Base-by-base conservation (phyloP, 2,329 filamentous ascomycete genomes). In the Taxawa tesnikishii region DNA sequence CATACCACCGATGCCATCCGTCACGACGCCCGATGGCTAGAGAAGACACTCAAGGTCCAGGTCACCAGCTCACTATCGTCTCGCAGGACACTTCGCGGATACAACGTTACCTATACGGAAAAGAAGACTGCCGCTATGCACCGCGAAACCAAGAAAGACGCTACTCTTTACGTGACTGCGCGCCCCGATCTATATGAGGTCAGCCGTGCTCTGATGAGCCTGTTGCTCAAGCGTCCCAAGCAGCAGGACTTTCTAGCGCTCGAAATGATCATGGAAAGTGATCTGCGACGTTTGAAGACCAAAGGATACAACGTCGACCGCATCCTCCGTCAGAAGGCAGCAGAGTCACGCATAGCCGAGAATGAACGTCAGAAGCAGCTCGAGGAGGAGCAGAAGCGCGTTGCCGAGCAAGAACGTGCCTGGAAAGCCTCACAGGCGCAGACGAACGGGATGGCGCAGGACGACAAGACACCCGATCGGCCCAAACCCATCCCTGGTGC, bases 291-390 rank as follows among this genome's bases (percentile, higher is more conserved):
- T 31, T 62, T 98, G 25, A 78, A 83, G 46, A 75, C 77, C 38
- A 83, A 90, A 41, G 90, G 90, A 2, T 96, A 94, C 64, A 96
- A 98, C 44, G 90, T 98, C 24, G 84, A 94, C 49, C 79, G 90
- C 30, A 96, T 98, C 40, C 67, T 98, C 14, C 75, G 83, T 23
- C 79, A 79, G 33, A 92, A 92, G 59, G 84, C 81, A 13, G 82
- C 83, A 3, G 85, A 96, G 54, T 83, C 83, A 5, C 74, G 83
- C 32, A 76, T 96, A 42, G 84, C 83, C 0, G 87, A 94, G 49
- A 80, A 82, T 46, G 76, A 84, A 51, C 72, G 82, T 29, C 76
- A 79, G 47, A 71, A 73, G 48, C 68, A 67, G 19, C 73, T 85
- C 14, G 69, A 73, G 35, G 70, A 79, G 43, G 70, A 71, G 41